Conservation (phyloP, 108 stramenopile genomes). For the Skeletonema menzelii region DNA sequence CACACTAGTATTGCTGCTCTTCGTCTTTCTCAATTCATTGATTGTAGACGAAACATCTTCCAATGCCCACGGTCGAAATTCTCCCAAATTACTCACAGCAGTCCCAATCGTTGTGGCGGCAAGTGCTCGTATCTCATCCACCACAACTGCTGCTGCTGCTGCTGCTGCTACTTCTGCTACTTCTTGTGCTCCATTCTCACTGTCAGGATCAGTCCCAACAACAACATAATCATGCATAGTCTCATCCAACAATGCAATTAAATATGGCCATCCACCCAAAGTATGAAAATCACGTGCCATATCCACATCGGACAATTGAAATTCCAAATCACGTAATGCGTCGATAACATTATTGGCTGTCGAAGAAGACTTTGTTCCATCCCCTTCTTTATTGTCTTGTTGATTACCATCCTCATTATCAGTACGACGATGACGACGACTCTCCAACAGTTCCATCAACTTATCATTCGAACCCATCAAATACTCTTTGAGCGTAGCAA, state of each 20-base stretch:
- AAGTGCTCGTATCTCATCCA: constrained; percentile 59
- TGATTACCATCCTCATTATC: constrained; percentile 17
- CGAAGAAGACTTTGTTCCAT: constrained; percentile 27
- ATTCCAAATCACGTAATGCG: constrained; percentile 84
- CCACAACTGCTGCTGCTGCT: constrained; percentile 10
- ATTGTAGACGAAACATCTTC: constrained; percentile 49
- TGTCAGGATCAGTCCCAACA: background rate
- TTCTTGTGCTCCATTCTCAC: background rate
- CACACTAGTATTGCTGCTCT: background rate
- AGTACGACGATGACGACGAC: background rate
- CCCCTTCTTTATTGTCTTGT: background rate
- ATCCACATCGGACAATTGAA: constrained; percentile 89
- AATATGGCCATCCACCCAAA: constrained; percentile 84
- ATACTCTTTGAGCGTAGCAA: constrained; percentile 57
- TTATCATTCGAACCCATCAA: constrained; percentile 44
- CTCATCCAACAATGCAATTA: constrained; percentile 71
- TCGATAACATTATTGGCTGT: constrained; percentile 46
- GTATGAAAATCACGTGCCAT: constrained; percentile 95
- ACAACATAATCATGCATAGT: constrained; percentile 27
- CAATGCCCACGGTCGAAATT: constrained; percentile 80
- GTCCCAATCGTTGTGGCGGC: constrained; percentile 91
- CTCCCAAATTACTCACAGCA: constrained; percentile 89
- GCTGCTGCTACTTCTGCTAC: background rate
- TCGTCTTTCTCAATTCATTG: background rate
- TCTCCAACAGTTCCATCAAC: constrained; percentile 12